phyloP scores from a whole-genome alignment of 257 asterid species.

The Asclepias syriaca region DNA sequence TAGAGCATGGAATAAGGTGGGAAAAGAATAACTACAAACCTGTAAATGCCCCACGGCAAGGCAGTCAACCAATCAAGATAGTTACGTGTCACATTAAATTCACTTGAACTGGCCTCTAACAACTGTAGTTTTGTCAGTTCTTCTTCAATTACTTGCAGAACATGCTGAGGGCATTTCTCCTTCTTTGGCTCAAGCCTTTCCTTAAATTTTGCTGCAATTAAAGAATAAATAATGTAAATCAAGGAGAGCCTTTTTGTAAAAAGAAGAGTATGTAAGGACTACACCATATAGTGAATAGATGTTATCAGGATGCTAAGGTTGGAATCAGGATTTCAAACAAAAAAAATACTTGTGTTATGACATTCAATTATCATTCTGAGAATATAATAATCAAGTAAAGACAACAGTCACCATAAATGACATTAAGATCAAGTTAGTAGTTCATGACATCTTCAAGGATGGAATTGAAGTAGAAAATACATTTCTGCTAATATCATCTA shows the following conservation, averaged over 20 bases:
- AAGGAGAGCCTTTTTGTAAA: background rate
- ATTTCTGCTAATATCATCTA: background rate
- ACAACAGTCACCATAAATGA: background rate
- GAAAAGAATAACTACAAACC: conserved; percentile 37
- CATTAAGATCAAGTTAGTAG: background rate
- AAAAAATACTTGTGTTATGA: background rate
- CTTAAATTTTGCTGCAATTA: conserved; percentile 70
- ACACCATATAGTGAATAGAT: background rate
- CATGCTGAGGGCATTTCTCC: conserved; percentile 90
- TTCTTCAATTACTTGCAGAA: conserved; percentile 96
- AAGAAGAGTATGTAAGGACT: background rate
- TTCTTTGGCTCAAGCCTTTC: conserved; percentile 92
- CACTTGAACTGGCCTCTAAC: conserved; percentile 99
- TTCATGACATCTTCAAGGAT: background rate
- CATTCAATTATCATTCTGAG: background rate
- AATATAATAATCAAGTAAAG: background rate
- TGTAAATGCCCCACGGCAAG: conserved; percentile 97
- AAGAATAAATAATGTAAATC: background rate
- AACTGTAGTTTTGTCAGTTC: conserved; percentile 83
- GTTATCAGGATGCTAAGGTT: background rate
- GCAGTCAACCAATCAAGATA: conserved; percentile 99
- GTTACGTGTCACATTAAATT: conserved; percentile 94
- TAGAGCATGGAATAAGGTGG: background rate
- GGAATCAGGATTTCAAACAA: background rate
- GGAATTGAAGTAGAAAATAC: background rate